Evolutionary conservation across 2,329 filamentous ascomycete species (phyloP), one percentile per base, ranked within the genome.

Genomic region (Herpotrichia juniperi): DNA sequence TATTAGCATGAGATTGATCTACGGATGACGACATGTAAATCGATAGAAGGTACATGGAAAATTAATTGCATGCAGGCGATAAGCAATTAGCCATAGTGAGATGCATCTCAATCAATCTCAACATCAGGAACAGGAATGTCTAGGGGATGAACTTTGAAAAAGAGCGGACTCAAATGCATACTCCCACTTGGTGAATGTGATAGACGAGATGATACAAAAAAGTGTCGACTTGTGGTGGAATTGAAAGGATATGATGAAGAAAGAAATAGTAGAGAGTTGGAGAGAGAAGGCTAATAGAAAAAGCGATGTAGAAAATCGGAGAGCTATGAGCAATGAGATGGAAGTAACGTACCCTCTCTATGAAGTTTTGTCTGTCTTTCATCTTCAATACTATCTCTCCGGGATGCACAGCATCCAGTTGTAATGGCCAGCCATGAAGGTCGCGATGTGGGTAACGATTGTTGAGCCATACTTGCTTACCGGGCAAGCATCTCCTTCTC

Each of bases 391-490:
- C 67, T 63, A 31, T 66, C 64, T 46, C 58, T 62, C 43, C 42
- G 31, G 47, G 70, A 69, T 64, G 67, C 69, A 67, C 71, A 73
- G 68, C 71, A 74, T 60, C 69, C 67, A 51, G 71, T 63, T n/a
- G 61, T 59, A 46, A 72, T 71, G 59, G 63, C 69, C 66, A 69
- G 61, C 71, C 71, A 74, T 53, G 65, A 50, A 51, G 54, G 57
- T 48, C 58, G 55, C 37, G 58, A 56, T 49, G 53, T 49, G 48
- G 51, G 32, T 8, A 63, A 61, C 46, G 54, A 60, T 56, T 32
- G 30, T 34, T 53, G 44, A 52, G 55, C 56, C 54, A 50, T 37
- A 49, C 40, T 61, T 64, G 63, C 62, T 62, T 58, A 57, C 63
- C 62, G 59, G 62, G 61, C 67, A 68, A 60, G 53, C 52, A 52